Percentiles rank a stretch among this genome's conserved stretches.
These are phyloP conservation scores for Elaeis oleifera DNA, from an alignment of 202 grass and related monocot species.

Conservation along the genomic window DNA sequence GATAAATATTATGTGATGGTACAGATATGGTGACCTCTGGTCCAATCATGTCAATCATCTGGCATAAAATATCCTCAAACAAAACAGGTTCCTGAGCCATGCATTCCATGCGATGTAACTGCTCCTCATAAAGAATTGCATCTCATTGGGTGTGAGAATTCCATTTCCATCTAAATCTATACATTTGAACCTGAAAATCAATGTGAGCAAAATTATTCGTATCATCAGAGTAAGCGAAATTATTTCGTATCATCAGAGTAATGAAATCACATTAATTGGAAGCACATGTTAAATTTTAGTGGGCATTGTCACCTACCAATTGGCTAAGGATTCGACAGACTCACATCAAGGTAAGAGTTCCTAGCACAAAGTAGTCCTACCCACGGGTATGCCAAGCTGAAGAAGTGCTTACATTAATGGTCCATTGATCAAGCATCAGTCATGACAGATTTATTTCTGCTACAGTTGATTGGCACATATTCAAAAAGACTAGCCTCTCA, in stretches of 20 bases:
- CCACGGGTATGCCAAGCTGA: too few relatives aligned
- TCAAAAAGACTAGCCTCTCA: too few relatives aligned
- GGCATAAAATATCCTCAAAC: conserved; percentile 97
- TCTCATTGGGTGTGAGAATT: conserved; percentile 76
- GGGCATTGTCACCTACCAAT: too few relatives aligned
- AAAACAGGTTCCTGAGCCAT: conserved; percentile 97
- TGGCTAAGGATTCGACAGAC: too few relatives aligned
- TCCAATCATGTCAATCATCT: conserved; percentile 99
- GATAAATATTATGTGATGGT: neutral
- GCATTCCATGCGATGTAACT: conserved; percentile 98
- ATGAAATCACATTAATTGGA: neutral
- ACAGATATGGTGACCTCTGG: conserved; percentile 54
- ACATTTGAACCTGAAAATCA: conserved; percentile 85
- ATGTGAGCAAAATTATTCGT: neutral
- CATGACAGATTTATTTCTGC: too few relatives aligned
- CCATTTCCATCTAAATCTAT: conserved; percentile 99
- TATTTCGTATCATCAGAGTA: neutral
- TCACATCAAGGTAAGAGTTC: too few relatives aligned
- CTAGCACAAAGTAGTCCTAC: too few relatives aligned
- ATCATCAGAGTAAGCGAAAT: neutral
- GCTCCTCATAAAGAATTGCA: conserved; percentile 99
- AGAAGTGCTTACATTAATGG: too few relatives aligned
- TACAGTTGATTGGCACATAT: too few relatives aligned
- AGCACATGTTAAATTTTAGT: neutral
- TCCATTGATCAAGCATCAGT: too few relatives aligned